Base-by-base conservation (phyloP, 192 early-diverging fungal genomes). In the Linnemannia hyalina region DNA sequence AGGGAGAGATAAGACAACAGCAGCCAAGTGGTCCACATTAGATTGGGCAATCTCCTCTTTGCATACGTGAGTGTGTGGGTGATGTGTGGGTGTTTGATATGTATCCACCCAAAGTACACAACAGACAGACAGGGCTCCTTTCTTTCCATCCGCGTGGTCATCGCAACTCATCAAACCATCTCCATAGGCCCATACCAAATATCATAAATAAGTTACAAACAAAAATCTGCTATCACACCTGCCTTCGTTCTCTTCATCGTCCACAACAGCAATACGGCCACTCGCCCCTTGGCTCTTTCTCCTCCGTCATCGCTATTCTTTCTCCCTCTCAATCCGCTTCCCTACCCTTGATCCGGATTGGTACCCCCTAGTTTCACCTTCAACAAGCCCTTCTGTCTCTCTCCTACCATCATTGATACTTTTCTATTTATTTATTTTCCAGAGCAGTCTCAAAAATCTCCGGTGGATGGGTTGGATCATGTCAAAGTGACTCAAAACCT, bases 401-500 rank as follows among this genome's bases (percentile, higher is more conserved):
- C 29, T 26, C 60, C 22, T 6, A 10, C 0, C 55, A 3, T 26
- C 6, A 55, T 22, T 10, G 23, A 57, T n/a, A 26, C 38, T 57
- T 57, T 57, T 26, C 7, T 26, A 10, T 26, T 26, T 46, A 15
- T 57, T 57, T 57, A 11, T 23, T 26, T 26, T 26, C 7, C 11
- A 46, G 54, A 23, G 55, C 26, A 15, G 60, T 15, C 11, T 65
- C 29, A 32, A 65, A 63, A 65, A 65, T 65, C 60, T 65, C 60
- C 60, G 60, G 60, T 0, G 60, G 23, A 26, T 2, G 8, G 23
- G 60, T 2, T 32, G 60, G 60, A 65, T 16, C 18, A 55, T 65
- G 60, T 65, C 60, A 65, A 65, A 26, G 60, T 65, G 60, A 65
- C 26, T 65, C 60, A 65, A 65, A 65, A 65, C 60, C 60, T 65